phyloP scores from a whole-genome alignment of 1,139 yeast species.

The Scheffersomyces stambukii region DNA sequence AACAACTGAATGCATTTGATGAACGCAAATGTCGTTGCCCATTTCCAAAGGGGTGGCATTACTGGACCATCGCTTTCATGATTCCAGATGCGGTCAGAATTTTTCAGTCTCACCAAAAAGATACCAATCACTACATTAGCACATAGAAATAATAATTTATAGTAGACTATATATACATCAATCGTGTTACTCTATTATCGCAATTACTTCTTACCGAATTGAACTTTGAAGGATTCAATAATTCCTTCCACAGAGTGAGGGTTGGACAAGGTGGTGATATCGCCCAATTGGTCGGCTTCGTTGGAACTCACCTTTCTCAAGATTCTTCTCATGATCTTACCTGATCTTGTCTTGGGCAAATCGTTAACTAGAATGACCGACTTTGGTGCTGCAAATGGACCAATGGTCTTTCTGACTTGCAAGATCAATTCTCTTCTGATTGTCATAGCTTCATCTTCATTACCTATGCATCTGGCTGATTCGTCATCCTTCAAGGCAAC shows the following conservation, averaged over 20 bases:
- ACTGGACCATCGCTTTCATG: background rate
- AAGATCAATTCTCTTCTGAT: slow-evolving; percentile 79
- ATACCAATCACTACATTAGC: background rate
- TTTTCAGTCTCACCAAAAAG: background rate
- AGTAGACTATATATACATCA: background rate
- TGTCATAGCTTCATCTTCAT: slow-evolving; percentile 49
- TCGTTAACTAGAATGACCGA: slow-evolving; percentile 82
- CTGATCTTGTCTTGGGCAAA: slow-evolving; percentile 96
- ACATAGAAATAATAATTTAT: background rate
- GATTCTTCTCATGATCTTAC: slow-evolving; percentile 98
- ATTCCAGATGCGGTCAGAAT: background rate
- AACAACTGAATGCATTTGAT: slow-evolving; percentile 18
- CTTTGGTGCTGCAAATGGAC: slow-evolving; percentile 98
- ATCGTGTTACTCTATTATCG: no score
- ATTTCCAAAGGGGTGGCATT: background rate
- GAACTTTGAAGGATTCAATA: slow-evolving; percentile 47
- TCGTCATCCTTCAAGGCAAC: slow-evolving; percentile 69
- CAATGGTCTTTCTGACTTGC: slow-evolving; percentile 90
- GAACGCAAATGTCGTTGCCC: background rate
- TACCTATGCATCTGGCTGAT: slow-evolving; percentile 28
- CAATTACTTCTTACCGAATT: slow-evolving; percentile 45
- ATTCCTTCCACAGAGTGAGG: slow-evolving; percentile 81
- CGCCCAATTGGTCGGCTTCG: slow-evolving; percentile 93
- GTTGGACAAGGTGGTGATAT: slow-evolving; percentile 84
- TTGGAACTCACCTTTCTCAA: slow-evolving; percentile 85